Base-by-base conservation (phyloP, 345 rosid genomes). In the Populus alba region DNA sequence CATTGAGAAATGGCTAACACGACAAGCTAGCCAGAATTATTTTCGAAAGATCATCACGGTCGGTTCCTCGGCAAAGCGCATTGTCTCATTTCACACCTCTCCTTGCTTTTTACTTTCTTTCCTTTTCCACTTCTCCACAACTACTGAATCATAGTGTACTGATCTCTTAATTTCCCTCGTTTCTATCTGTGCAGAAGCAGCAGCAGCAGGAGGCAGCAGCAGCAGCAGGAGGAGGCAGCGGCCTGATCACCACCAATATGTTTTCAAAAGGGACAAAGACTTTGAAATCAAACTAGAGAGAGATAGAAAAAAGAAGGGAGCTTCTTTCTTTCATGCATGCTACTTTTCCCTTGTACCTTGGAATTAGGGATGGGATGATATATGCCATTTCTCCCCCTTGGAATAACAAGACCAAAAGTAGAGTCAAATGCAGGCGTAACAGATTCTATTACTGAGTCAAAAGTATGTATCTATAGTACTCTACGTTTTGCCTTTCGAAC, bases 31-130 rank as follows among this genome's bases (percentile, higher is more conserved):
- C 23, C 27, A 59, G 6, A 55, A 55, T 55, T 79, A 31, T 61
- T 63, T n/a, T 47, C 43, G 25, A 80, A 68, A 70, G 74, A 59
- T 74, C 70, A 67, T 29, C 51, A 47, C 51, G 78, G 69, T 68
- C 55, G 66, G 63, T 75, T 75, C 66, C 53, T 68, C 82, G 76
- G 71, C 83, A 80, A 80, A 70, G 51, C 43, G 83, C 67, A 75
- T 75, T 80, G 81, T 78, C 71, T 63, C 72, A 27, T 45, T 45
- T 13, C 51, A 45, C 75, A 22, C 27, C 23, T 13, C 37, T 18
- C 68, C 35, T 53, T 17, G 7, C 51, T 47, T 78, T 45, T 45
- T 11, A 41, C 23, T 38, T 63, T 71, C n/a, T 45, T n/a, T 7
- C 23, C 45, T 71, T 47, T 29, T 71, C 16, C 69, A 29, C 38